These are phyloP conservation scores for Gynochthodes officinalis DNA, from an alignment of 257 asterid species.

Conservation along the genomic window DNA sequence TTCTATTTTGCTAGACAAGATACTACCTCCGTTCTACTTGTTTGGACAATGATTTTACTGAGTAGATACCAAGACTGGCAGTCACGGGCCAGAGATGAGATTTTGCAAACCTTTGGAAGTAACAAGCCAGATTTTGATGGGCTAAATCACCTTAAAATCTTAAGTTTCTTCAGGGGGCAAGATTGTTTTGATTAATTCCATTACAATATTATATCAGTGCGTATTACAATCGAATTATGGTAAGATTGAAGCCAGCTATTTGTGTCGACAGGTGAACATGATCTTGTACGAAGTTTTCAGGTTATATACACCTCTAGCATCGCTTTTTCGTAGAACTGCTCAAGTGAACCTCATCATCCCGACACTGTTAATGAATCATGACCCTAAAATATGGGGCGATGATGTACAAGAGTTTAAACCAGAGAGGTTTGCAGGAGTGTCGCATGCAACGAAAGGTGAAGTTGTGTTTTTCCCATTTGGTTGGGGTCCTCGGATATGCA, in stretches of 20 bases:
- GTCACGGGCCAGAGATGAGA: constrained; percentile 22
- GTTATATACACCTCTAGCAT: neutral
- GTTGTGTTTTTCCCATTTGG: constrained; percentile 8
- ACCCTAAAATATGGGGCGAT: constrained; percentile 10
- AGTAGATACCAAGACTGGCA: constrained; percentile 21
- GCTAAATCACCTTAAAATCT: constrained; percentile 7
- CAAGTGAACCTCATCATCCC: neutral
- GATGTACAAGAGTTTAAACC: constrained; percentile 7
- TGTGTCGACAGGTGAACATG: neutral
- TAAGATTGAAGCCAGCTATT: no score
- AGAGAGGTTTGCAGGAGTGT: constrained; percentile 4
- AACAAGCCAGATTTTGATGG: constrained; percentile 6
- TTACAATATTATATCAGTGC: no score
- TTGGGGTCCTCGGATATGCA: constrained; percentile 12
- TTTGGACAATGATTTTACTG: constrained; percentile 24
- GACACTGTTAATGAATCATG: neutral
- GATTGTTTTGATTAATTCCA: no score
- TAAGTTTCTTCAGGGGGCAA: constrained; percentile 10
- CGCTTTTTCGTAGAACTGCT: neutral
- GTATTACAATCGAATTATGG: no score
- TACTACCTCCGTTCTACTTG: constrained; percentile 21
- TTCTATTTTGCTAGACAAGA: constrained; percentile 27
- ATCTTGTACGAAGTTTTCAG: neutral
- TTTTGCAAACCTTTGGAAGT: constrained; percentile 15
- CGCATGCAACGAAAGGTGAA: constrained; percentile 1